Evolutionary conservation across 2,329 filamentous ascomycete species (phyloP), one percentile per base, ranked within the genome.

Genomic region (Neofusicoccum kwambonambiense): DNA sequence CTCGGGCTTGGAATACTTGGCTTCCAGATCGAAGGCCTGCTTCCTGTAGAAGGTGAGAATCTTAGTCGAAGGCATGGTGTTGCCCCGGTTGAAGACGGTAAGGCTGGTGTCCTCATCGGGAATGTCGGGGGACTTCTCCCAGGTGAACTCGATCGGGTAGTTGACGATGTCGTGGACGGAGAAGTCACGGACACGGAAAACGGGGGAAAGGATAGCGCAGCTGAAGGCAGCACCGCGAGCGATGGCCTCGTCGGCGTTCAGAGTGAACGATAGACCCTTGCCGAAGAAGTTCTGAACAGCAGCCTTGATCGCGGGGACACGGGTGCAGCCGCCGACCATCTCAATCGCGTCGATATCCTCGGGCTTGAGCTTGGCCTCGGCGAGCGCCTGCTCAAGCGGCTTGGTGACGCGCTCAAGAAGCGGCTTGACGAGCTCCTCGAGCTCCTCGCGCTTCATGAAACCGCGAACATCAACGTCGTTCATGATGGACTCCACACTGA

Each of bases 31-130:
- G 78, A 98, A 99, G 52, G 93, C 86, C 81, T 98, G 92, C 84
- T 98, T 98, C 72, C 95, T 90, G 86, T 98, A 99, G 84, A 99
- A 99, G 44, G 95, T 99, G 63, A 99, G 88, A 70, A 99, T 98
- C 87, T 99, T 99, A 69, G 95, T 99, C 5, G 94, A 98, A 63
- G 95, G 95, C 85, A 99, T 90, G 69, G 96, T 89, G 76, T 97
- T 97, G 79, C 94, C 94, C 80, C 90, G 93, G 87, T 95, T 96
- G 82, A 99, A 99, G 74, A 99, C 95, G 41, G 92, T 97, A 72
- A 99, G 84, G 82, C 89, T 96, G 64, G 95, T 98, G 78, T 98
- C 95, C 84, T 99, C 95, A 73, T 99, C 95, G 31, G 95, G 95
- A 72, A 99, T 99, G 75, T 99, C 95, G 66, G 93, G 89, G 31